Base-by-base conservation (phyloP, 441 rosid species). In the Sinapis alba region DNA sequence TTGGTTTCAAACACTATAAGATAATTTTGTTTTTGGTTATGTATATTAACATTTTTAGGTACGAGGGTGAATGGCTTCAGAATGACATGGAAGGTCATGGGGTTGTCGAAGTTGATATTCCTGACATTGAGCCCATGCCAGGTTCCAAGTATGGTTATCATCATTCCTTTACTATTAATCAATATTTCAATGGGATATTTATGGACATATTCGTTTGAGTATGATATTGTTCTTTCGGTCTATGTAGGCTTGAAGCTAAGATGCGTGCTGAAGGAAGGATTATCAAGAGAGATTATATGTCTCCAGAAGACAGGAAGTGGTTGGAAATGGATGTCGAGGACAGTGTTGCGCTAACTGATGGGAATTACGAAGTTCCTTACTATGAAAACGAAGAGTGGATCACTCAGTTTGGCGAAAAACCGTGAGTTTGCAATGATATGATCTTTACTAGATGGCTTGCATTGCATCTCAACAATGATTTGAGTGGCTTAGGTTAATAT, bases 1-100 rank as follows among this genome's bases (percentile, higher is more conserved):
- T 58, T 27, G 10, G 36, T 26, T 47, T 67, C n/a, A 11, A 28
- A 28, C 6, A 6, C 30, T 28, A 6, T 0, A 30, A 34, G 6
- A 47, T 21, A 21, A 27, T 45, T 56, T 50, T 64, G 36, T 47
- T 53, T 34, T 58, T 65, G 67, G 60, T 18, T 50, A 1, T 62
- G 60, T 47, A 2, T 56, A 28, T 62, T 57, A 61, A 63, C 56
- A 24, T 54, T 15, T 15, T 77, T 41, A 94, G 98, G 84, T 94
- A 94, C 76, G 98, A 91, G 85, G 98, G 98, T 74, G 98, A 91
- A 83, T 90, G 97, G 98, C 89, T 89, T 63, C 93, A 84, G 73
- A 93, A 93, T 65, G 78, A 86, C 62, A 85, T 86, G 93, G 97
- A 90, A 57, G 94, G 97, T 54, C 97, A 93, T 79, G 97, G 97